Percentiles rank a stretch among this genome's conserved stretches.
Conservation (phyloP, 2,329 filamentous ascomycete species). For the Cadophora gregata region DNA sequence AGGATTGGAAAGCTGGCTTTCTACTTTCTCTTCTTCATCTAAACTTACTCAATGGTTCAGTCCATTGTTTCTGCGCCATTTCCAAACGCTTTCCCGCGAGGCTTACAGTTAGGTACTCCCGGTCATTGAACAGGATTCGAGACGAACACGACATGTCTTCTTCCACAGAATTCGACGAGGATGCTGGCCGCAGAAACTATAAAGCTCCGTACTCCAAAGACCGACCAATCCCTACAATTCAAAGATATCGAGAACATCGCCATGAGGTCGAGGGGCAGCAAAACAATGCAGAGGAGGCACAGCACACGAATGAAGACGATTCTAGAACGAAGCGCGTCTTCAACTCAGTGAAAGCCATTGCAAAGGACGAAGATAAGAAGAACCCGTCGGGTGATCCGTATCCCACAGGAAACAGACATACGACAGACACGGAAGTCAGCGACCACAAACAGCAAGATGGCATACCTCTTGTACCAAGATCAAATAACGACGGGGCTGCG, state of each 20-base stretch:
- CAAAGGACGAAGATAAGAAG: slow-evolving; percentile 37
- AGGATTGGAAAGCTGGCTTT: background rate
- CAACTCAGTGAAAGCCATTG: slow-evolving; percentile 33
- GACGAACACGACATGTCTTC: slow-evolving; percentile 21
- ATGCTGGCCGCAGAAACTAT: slow-evolving; percentile 36
- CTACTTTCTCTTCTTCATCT: background rate
- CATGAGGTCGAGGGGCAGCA: slow-evolving; percentile 33
- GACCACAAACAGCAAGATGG: background rate
- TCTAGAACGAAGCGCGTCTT: slow-evolving; percentile 35
- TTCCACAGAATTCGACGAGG: slow-evolving; percentile 33
- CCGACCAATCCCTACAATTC: slow-evolving; percentile 39
- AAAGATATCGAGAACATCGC: slow-evolving; percentile 38
- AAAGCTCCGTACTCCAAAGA: slow-evolving; percentile 37
- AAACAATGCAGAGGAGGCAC: slow-evolving; percentile 34
- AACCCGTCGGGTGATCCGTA: slow-evolving; percentile 34
- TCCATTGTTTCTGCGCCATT: background rate
- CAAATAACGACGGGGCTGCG: slow-evolving; percentile 11
- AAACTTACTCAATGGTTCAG: background rate
- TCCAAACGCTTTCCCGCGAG: background rate
- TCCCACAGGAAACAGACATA: slow-evolving; percentile 37
- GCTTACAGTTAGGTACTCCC: slow-evolving; percentile 5
- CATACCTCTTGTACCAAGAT: slow-evolving; percentile 12
- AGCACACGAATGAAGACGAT: slow-evolving; percentile 38
- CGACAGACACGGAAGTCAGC: slow-evolving; percentile 16
- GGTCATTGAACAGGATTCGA: background rate